These are phyloP conservation scores for Jamesozyma lodderae DNA, from an alignment of 805 yeast genomes.

Conservation along the genomic window DNA sequence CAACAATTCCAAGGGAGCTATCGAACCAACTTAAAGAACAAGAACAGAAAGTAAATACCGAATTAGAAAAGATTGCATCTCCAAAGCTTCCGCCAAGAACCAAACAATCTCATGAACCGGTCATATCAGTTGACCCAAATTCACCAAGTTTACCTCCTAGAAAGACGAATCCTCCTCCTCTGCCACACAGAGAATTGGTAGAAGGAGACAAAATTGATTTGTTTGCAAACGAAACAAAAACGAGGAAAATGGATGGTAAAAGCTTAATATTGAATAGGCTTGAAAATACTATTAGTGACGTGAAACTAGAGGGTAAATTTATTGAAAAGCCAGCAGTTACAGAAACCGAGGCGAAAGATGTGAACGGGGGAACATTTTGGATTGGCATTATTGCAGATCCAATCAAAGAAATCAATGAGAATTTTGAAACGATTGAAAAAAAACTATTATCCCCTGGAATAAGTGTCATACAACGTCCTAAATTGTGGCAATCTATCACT, in stretches of 20 bases:
- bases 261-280: constrained; percentile 7
- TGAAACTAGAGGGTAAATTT: constrained; percentile 7
- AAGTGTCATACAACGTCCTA: constrained; percentile 1
- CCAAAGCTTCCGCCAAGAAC: neutral
- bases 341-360: neutral
- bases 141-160: constrained; percentile 1
- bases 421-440: constrained; percentile 1
- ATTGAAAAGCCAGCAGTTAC: neutral
- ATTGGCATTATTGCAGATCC: constrained; percentile 3
- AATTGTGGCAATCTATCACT: constrained; percentile 8
- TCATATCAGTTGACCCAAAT: neutral
- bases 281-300: constrained; percentile 3
- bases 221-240: neutral
- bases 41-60: neutral
- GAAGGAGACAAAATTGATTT: neutral
- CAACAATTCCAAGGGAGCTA: neutral
- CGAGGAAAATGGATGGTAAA: too few relatives aligned
- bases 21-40: neutral
- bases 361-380: too few relatives aligned
- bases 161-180: neutral
- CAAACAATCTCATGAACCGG: too few relatives aligned
- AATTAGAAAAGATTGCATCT: neutral
- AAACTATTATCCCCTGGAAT: constrained; percentile 4
- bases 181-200: neutral
- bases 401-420: constrained; percentile 2